Base-by-base conservation (phyloP, 345 rosid genomes). In the Bretschneidera sinensis region DNA sequence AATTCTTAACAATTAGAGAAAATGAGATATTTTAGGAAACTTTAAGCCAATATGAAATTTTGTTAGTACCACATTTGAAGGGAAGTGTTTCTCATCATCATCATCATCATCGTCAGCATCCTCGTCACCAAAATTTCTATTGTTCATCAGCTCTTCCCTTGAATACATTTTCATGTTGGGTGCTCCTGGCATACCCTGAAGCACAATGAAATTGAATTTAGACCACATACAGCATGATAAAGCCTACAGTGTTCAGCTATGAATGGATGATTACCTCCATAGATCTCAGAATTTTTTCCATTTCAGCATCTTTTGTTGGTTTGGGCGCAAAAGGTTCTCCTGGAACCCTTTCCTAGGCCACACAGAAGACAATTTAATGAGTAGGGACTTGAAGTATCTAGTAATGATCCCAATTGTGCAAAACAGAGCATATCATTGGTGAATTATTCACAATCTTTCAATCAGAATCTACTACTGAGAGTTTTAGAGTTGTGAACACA, bases 121-220 rank as follows among this genome's bases (percentile, higher is more conserved):
- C 21, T 79, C 89, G 45, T 66, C 71, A 43, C 86, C 95, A 0
- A 81, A 51, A 65, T 72, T 76, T 24, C 84, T 83, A 81, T 63
- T 76, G 69, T 84, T 85, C 91, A 84, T 85, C 62, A 94, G 34
- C 22, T 91, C 96, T 28, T 94, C 96, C 76, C 89, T 79, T 17
- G 99, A 94, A 60, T 83, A 91, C 80, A 91, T 92, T 71, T 88
- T 76, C 97, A 95, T 95, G 61, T 74, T 71, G 4, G 99, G 99
- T 43, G 99, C 97, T 63, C 97, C 99, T 8, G 99, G 99, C 85
- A 95, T 91, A 55, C 89, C 96, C 99, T 94, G 71, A 47, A 72
- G 21, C n/a, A 56, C 34, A 34, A 25, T 19, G 10, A 64, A 55
- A 35, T 5, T 22, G 0, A 24, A 65, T 8, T 45, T 5, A 62